Conservation (phyloP, 2,329 filamentous ascomycete genomes). For the Alternaria sp. region DNA sequence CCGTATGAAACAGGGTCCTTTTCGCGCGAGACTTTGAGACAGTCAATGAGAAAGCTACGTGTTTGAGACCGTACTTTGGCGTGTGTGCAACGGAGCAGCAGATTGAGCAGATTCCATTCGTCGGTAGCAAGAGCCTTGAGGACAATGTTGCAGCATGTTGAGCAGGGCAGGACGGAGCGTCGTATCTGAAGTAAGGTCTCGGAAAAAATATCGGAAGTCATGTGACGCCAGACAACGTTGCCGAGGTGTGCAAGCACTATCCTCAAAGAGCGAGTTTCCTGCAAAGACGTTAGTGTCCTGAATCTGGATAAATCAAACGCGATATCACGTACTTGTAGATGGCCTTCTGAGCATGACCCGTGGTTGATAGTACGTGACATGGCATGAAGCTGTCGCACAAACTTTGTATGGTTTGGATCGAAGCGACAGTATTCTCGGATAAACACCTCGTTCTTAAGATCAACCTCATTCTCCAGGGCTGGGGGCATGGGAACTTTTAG, state of each 20-base stretch:
- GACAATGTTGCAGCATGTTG: conserved; percentile 65
- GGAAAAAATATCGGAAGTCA: conserved; percentile 71
- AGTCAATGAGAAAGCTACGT: conserved; percentile 42
- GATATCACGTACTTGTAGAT: conserved; percentile 33
- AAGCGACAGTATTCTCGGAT: conserved; percentile 82
- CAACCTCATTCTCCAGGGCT: conserved; percentile 65
- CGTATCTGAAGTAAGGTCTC: conserved; percentile 63
- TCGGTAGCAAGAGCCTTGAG: conserved; percentile 69
- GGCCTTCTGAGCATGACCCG: conserved; percentile 60
- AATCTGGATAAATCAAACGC: background rate
- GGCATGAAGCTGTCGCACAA: conserved; percentile 70
- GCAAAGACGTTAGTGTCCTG: conserved; percentile 8
- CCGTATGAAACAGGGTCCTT: conserved; percentile 43
- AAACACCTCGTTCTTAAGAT: conserved; percentile 75
- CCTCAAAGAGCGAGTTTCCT: conserved; percentile 63
- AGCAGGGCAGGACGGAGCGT: conserved; percentile 61
- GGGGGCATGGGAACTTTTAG: conserved; percentile 58
- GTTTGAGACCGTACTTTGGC: conserved; percentile 41
- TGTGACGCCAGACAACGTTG: conserved; percentile 76
- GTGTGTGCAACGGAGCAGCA: conserved; percentile 58
- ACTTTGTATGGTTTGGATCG: conserved; percentile 74
- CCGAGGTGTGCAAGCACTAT: conserved; percentile 74
- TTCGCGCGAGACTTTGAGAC: conserved; percentile 44
- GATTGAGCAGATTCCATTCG: conserved; percentile 67
- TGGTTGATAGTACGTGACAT: conserved; percentile 62